Percentiles rank a stretch among this genome's conserved stretches.
Evolutionary conservation across 2,329 filamentous ascomycete species (phyloP).

Genomic region (Epichloe uncinata): DNA sequence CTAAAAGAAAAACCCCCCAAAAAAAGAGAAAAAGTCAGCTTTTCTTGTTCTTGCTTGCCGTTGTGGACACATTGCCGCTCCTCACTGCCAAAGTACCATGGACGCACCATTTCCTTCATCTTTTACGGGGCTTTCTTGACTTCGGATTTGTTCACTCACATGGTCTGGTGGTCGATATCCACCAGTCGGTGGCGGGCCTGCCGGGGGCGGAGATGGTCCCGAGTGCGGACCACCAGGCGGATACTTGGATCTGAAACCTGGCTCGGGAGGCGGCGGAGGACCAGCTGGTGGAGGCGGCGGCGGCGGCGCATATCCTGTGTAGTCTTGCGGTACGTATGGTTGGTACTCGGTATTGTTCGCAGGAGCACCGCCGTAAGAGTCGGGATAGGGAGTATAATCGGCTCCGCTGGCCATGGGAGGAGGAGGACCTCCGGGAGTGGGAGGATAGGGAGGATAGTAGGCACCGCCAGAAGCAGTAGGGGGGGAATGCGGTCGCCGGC

Average conservation of each 20-base stretch:
- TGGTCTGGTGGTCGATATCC: slow-evolving; percentile 25
- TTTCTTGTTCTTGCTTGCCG: slow-evolving; percentile 11
- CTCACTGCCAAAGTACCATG: slow-evolving; percentile 14
- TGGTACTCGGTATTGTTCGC: slow-evolving; percentile 20
- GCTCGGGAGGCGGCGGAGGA: slow-evolving; percentile 11
- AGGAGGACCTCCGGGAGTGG: slow-evolving; percentile 11
- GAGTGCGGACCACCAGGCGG: slow-evolving; percentile 11
- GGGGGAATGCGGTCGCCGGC: slow-evolving; percentile 31
- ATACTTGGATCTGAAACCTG: slow-evolving; percentile 8
- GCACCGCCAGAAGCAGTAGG: slow-evolving; percentile 39
- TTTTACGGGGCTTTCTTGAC: slow-evolving; percentile 11
- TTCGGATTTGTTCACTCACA: slow-evolving; percentile 28
- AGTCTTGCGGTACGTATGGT: slow-evolving; percentile 30
- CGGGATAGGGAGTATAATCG: slow-evolving; percentile 11
- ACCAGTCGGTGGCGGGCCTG: slow-evolving; percentile 21
- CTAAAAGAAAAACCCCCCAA: slow-evolving; percentile 9
- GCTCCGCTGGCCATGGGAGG: slow-evolving; percentile 5
- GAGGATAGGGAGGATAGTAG: slow-evolving; percentile 31
- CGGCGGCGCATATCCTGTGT: slow-evolving; percentile 25
- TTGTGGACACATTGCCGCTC: neutral
- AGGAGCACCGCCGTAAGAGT: slow-evolving; percentile 16
- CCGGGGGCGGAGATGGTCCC: slow-evolving; percentile 19
- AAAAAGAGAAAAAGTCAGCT: neutral
- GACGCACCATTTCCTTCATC: slow-evolving; percentile 26
- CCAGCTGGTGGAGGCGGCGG: slow-evolving; percentile 19